phyloP scores from a whole-genome alignment of 2,329 filamentous ascomycete species.

The Penicillium brasilianum region DNA sequence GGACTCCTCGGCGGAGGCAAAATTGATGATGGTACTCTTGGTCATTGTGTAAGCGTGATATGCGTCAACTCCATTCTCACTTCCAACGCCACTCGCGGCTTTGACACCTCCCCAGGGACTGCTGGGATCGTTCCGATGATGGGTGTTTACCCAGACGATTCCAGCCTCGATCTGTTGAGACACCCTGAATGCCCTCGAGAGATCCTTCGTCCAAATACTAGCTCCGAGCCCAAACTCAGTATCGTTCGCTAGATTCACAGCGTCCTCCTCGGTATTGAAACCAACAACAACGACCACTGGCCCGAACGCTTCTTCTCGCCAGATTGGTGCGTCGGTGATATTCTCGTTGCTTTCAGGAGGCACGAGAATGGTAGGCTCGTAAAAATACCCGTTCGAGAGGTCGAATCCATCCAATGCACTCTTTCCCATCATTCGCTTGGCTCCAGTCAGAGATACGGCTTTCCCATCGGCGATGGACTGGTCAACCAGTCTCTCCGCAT shows the following conservation, averaged over 20 bases:
- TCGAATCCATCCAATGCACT: constrained; percentile 24
- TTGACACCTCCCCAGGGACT: constrained; percentile 71
- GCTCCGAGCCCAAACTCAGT: constrained; percentile 58
- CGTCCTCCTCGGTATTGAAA: constrained; percentile 55
- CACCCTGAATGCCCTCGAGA: constrained; percentile 55
- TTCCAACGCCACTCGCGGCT: constrained; percentile 67
- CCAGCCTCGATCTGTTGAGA: constrained; percentile 55
- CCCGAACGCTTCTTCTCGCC: constrained; percentile 55
- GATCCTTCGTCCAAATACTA: constrained; percentile 57
- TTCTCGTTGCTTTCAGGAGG: constrained; percentile 7
- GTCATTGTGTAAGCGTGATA: constrained; percentile 61
- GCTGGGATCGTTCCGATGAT: constrained; percentile 76
- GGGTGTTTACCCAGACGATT: constrained; percentile 57
- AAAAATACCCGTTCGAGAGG: constrained; percentile 26
- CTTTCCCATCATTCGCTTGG: constrained; percentile 17
- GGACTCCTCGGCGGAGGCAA: constrained; percentile 45
- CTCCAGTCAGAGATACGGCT: constrained; percentile 15
- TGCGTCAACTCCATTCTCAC: constrained; percentile 72
- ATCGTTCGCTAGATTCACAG: constrained; percentile 55
- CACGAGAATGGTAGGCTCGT: constrained; percentile 24
- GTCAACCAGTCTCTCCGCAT: constrained; percentile 20
- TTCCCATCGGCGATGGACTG: constrained; percentile 6
- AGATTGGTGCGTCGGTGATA: constrained; percentile 36
- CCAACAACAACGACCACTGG: constrained; percentile 57
- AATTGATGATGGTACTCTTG: constrained; percentile 61